Percentiles rank a stretch among this genome's conserved stretches.
These are phyloP conservation scores for Lotmaria passim DNA, from an alignment of 208 protist genomes.

Conservation along the genomic window DNA sequence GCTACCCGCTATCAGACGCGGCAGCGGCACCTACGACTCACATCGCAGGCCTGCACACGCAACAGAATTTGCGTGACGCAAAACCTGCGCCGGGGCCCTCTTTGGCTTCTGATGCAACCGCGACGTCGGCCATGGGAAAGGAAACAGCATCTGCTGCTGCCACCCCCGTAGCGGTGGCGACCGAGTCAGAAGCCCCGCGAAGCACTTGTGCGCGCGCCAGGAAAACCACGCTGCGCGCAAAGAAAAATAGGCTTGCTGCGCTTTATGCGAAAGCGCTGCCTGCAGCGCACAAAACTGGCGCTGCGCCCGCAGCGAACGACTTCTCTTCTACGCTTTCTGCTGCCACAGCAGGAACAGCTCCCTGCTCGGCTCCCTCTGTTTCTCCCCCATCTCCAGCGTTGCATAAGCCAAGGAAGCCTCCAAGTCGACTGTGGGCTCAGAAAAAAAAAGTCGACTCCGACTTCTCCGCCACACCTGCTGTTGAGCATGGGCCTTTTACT, in stretches of 20 bases:
- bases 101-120: neutral
- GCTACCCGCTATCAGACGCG: slow-evolving; percentile 25
- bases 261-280: slow-evolving; percentile 19
- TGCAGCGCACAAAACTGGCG: neutral
- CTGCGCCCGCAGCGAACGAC: neutral
- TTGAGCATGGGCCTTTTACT: slow-evolving; percentile 19
- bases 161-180: too few species aligned
- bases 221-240: too few species aligned
- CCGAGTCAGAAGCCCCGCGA: too few species aligned
- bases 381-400: neutral
- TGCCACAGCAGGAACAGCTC: neutral
- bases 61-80: neutral
- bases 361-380: neutral
- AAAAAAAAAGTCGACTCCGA: neutral
- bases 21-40: neutral
- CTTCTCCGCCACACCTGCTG: neutral
- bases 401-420: too few species aligned
- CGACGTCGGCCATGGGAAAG: too few species aligned
- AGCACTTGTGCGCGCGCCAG: too few species aligned
- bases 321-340: neutral
- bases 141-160: too few species aligned
- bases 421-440: neutral
- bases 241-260: neutral
- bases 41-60: neutral
- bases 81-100: neutral